Evolutionary conservation across 2,329 filamentous ascomycete genomes (phyloP), one percentile per base, ranked within the genome.

Genomic region (Dactylellina drechsleri): DNA sequence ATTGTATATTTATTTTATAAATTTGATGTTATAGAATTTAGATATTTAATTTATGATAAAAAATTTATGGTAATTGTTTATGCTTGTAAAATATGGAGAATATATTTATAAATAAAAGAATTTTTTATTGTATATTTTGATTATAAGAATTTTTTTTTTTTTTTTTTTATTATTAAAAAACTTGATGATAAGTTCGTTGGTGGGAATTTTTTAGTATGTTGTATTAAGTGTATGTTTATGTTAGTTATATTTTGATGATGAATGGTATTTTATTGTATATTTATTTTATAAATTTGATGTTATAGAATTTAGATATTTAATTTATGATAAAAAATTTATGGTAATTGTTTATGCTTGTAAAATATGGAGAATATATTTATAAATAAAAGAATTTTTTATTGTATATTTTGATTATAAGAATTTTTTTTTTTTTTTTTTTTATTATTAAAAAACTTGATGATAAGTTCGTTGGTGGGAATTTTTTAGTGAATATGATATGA

Each of bases 401-500:
- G 4, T 23, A 23, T 23, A 23, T 23, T 23, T 4, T 4, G 4
- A 23, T 4, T 23, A 23, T 23, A 23, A 23, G 4, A 23, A 23
- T 4, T 4, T 23, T 23, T 2, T 4, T 57, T 66, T 4, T 4
- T 23, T 23, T 2, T 4, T 57, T 66, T 20, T 12, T 65, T 20
- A 54, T 65, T 54, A 65, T 45, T 54, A 65, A 65, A 56, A 20
- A 65, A 56, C 28, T 65, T 28, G n/a, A 65, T 56, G 54, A 26
- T 56, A 65, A 56, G 20, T 65, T 47, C 57, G 50, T 26, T 66
- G 49, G 23, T 66, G 57, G 49, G 31, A 66, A 66, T 49, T 23
- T 18, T 66, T 66, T 57, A 49, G 20, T 53, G 56, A 61, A 54
- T 59, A 60, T 47, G 47, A 56, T 49, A 61, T 77, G 26, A 57